Conservation (phyloP, 768 basidiomycete genomes). For the Mycena leptocephala region DNA sequence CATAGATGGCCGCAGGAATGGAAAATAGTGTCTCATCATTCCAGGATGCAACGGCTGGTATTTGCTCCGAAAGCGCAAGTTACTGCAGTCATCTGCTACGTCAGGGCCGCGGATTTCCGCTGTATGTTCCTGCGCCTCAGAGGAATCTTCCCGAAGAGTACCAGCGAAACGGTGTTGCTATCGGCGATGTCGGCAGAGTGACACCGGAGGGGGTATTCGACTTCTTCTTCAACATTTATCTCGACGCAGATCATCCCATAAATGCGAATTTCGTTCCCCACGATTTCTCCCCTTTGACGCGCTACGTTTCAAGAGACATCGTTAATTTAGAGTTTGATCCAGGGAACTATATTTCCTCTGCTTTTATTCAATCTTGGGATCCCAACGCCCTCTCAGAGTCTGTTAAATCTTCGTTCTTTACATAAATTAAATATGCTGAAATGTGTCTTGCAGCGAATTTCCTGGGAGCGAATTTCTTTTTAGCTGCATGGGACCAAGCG, state of each 20-base stretch:
- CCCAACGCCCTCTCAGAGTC: neutral
- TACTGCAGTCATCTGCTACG: constrained; percentile 15
- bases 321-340: neutral
- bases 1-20: neutral
- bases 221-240: constrained; percentile 52
- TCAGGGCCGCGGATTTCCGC: constrained; percentile 46
- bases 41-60: neutral
- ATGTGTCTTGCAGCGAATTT: neutral
- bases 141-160: constrained; percentile 37
- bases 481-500: neutral
- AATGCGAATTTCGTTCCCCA: neutral
- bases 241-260: neutral
- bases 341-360: neutral
- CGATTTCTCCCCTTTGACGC: neutral
- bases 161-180: constrained; percentile 41
- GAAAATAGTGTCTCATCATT: neutral
- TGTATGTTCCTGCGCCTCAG: constrained; percentile 48
- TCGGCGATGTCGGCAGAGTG: constrained; percentile 54
- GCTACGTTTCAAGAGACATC: neutral
- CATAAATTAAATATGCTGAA: neutral
- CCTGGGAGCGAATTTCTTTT: neutral
- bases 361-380: neutral
- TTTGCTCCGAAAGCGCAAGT: constrained; percentile 2
- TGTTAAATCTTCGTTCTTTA: neutral
- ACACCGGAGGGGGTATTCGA: constrained; percentile 50